These are phyloP conservation scores for Arbutus unedo DNA, from an alignment of 148 eudicot genomes.

Conservation along the genomic window DNA sequence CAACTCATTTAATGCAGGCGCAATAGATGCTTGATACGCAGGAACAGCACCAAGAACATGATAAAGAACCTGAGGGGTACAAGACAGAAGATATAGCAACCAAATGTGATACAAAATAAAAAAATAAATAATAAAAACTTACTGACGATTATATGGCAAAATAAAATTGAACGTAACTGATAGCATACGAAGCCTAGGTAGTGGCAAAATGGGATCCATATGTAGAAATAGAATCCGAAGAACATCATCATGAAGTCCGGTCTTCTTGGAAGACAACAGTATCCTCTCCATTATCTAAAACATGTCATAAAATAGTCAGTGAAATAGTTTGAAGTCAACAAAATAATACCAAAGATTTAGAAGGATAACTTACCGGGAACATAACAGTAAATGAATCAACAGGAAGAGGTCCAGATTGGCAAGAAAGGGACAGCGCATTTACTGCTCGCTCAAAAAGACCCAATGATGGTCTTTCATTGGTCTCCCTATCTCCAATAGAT, in stretches of 20 bases:
- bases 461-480: constrained; percentile 38
- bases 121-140: neutral
- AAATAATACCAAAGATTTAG: constrained; percentile 11
- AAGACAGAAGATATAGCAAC: constrained; percentile 21
- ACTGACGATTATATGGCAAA: neutral
- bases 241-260: constrained; percentile 80
- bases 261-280: constrained; percentile 82
- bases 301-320: neutral
- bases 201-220: constrained; percentile 84
- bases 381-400: constrained; percentile 83
- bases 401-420: constrained; percentile 86
- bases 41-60: constrained; percentile 92
- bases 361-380: constrained; percentile 63
- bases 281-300: constrained; percentile 84
- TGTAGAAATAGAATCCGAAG: constrained; percentile 79
- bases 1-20: constrained; percentile 88
- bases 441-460: constrained; percentile 77
- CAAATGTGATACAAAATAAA: neutral
- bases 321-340: neutral
- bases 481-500: constrained; percentile 36
- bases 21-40: constrained; percentile 75
- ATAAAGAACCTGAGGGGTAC: constrained; percentile 71
- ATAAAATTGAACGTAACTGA: constrained; percentile 52
- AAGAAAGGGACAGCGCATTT: constrained; percentile 67
- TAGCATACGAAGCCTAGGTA: constrained; percentile 93